These are phyloP conservation scores for Colletotrichum liriopes DNA, from an alignment of 2,329 filamentous ascomycete species.

Conservation along the genomic window DNA sequence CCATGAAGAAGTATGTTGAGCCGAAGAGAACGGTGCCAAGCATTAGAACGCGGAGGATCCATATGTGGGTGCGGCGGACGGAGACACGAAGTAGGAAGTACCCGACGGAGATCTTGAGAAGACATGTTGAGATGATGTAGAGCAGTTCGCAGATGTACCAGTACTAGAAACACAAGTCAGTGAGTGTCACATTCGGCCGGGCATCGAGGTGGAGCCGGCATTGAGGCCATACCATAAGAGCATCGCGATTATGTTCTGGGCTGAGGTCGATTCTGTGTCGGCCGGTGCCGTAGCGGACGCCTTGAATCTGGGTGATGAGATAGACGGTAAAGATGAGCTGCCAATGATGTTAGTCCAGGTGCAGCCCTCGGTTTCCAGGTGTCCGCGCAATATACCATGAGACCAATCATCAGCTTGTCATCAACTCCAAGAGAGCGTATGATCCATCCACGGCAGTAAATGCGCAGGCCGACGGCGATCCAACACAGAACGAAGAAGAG, in stretches of 20 bases:
- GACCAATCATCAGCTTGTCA: conserved; percentile 53
- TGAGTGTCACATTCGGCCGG: background rate
- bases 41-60: conserved; percentile 55
- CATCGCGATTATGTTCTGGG: conserved; percentile 44
- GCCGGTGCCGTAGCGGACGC: conserved; percentile 50
- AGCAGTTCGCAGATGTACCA: conserved; percentile 60
- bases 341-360: conserved; percentile 22
- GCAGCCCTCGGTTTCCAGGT: background rate
- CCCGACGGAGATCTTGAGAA: conserved; percentile 59
- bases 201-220: no score
- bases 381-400: conserved; percentile 47
- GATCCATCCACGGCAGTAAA: conserved; percentile 52
- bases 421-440: conserved; percentile 52
- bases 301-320: conserved; percentile 46
- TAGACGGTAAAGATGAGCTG: conserved; percentile 47
- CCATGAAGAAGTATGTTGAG: conserved; percentile 59
- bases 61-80: conserved; percentile 51
- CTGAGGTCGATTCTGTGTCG: conserved; percentile 45
- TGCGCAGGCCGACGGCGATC: conserved; percentile 49
- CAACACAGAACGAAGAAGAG: conserved; percentile 55
- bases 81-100: conserved; percentile 60
- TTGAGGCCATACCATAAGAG: conserved; percentile 49
- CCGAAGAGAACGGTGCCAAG: conserved; percentile 55
- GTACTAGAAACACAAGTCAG: conserved; percentile 46
- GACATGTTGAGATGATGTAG: conserved; percentile 55